phyloP scores from a whole-genome alignment of 208 protist species.

The Angomonas ambiguus region DNA sequence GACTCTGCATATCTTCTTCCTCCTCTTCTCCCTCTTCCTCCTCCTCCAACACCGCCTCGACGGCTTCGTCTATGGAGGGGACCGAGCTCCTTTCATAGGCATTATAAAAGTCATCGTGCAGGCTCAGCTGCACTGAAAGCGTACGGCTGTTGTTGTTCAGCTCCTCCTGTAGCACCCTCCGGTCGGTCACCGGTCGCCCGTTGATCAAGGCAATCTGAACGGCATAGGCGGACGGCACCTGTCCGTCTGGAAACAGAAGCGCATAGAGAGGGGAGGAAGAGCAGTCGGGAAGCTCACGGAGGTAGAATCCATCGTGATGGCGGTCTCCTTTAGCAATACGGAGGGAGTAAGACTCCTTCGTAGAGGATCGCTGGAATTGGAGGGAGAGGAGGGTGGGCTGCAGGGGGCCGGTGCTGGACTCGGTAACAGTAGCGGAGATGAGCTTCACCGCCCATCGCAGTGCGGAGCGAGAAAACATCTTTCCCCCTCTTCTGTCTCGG shows the following conservation, averaged over 20 bases:
- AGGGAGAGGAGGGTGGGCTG: conserved; percentile 11
- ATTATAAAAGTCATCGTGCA: neutral
- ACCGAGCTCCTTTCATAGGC: neutral
- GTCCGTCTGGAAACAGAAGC: neutral
- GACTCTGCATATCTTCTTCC: neutral
- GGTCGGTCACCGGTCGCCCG: neutral
- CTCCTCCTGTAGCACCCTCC: neutral
- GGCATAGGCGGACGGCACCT: neutral
- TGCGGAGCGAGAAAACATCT: conserved; percentile 16
- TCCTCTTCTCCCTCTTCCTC: neutral
- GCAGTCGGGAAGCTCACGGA: neutral
- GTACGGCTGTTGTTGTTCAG: neutral
- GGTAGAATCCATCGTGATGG: neutral
- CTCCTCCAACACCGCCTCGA: neutral
- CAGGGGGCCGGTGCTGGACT: neutral
- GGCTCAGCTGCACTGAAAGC: neutral
- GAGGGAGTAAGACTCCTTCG: conserved; percentile 9
- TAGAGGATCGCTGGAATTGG: conserved; percentile 13
- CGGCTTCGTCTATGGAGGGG: neutral
- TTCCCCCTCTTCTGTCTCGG: too few relatives aligned
- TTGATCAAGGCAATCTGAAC: neutral
- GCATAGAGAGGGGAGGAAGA: neutral
- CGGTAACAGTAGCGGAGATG: neutral
- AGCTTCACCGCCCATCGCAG: conserved; percentile 10
- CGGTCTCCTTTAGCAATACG: neutral